Evolutionary conservation across 2,329 filamentous ascomycete species (phyloP).

Genomic region (Grosmannia serpens): DNA sequence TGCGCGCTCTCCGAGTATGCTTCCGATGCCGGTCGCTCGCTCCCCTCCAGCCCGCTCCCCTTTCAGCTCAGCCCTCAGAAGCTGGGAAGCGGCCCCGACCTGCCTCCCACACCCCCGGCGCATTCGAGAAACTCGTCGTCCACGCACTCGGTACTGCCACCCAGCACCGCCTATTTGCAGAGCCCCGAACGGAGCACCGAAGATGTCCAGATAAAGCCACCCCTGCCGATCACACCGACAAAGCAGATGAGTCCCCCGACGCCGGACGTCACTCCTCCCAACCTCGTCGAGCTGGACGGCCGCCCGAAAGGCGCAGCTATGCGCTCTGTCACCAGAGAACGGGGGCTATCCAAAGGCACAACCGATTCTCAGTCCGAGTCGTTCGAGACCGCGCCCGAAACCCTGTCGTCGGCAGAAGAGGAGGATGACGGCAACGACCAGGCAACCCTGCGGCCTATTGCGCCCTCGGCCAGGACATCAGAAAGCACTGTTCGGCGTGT

Average conservation of each 20-base stretch:
- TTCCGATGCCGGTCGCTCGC: constrained; percentile 16
- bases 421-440: constrained; percentile 47
- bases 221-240: constrained; percentile 43
- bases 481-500: constrained; percentile 30
- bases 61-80: constrained; percentile 30
- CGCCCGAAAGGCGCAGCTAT: constrained; percentile 23
- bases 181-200: constrained; percentile 27
- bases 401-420: constrained; percentile 45
- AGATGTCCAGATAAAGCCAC: constrained; percentile 26
- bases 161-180: constrained; percentile 28
- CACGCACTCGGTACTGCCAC: constrained; percentile 31
- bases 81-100: constrained; percentile 33
- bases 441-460: constrained; percentile 27
- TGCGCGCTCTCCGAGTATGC: constrained; percentile 12
- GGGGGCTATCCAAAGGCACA: constrained; percentile 39
- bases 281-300: constrained; percentile 24
- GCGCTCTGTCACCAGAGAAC: constrained; percentile 36
- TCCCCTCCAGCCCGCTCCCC: constrained; percentile 25
- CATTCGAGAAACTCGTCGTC: constrained; percentile 47
- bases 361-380: constrained; percentile 55
- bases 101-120: constrained; percentile 52
- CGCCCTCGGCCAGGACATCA: constrained; percentile 28
- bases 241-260: constrained; percentile 60
- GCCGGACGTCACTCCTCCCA: constrained; percentile 64
- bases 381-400: constrained; percentile 60